Evolutionary conservation across 257 asterid species (phyloP), one percentile per base, ranked within the genome.

Genomic region (Asclepias syriaca): DNA sequence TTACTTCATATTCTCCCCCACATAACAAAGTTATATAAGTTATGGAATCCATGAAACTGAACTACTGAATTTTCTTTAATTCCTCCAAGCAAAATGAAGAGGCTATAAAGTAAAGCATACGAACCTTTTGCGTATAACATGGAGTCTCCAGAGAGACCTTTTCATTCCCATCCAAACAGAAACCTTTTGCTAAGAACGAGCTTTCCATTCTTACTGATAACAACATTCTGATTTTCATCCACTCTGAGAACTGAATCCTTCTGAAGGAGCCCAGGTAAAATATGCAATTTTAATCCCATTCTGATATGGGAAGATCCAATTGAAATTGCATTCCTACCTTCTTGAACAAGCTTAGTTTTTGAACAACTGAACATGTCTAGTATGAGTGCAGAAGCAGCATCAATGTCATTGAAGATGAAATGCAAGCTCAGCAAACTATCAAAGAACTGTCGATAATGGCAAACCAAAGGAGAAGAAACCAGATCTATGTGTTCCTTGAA

Each of bases 341-440:
- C 64, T 60, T 66, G 77, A 19, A 54, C 16, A 5, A 46, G 58
- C 68, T 56, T 61, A 22, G 74, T 65, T 63, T 77, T 83, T 15
- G 73, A 45, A 56, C 34, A 21, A 69, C 70, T 50, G 66, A 77
- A 82, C 66, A 94, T 73, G 55, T 86, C 89, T 56, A 74, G 51
- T 65, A 91, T 66, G 59, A 94, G 95, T 40, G 83, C 75, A 61
- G 92, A 91, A 66, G 93, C 97, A 75, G 88, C 81, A 73, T 88
- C 92, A 6, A 89, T 72, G 74, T 94, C 99, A 56, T 86, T 80
- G 81, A 89, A 87, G 82, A 80, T 85, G 74, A 94, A 87, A 85
- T 91, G 91, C 84, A 87, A 78, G 78, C 89, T 78, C 74, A 89
- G 77, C 65, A 94, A 74, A 72, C 83, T 81, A 61, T 87, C 95